These are phyloP conservation scores for Penicillium paneum DNA, from an alignment of 2,329 filamentous ascomycete species.

Conservation along the genomic window DNA sequence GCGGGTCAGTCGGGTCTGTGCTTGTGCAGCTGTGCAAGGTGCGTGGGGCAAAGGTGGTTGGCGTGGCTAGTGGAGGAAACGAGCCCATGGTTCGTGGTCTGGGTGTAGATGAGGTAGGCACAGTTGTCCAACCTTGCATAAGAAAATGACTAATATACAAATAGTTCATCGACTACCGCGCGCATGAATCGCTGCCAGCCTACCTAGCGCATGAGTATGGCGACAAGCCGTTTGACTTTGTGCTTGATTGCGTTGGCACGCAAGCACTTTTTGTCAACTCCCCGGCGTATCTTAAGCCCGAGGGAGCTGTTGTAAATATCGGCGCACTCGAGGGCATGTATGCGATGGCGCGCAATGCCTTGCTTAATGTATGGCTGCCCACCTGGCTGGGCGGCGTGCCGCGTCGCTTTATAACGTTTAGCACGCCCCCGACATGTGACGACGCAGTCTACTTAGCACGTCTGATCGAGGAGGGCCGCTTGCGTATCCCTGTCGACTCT, in stretches of 20 bases:
- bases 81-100: constrained; percentile 17
- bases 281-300: constrained; percentile 13
- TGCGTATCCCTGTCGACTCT: constrained; percentile 14
- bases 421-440: constrained; percentile 8
- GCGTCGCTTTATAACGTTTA: constrained; percentile 15
- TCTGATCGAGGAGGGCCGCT: constrained; percentile 7
- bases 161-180: constrained; percentile 15
- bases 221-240: constrained; percentile 17
- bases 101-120: constrained; percentile 17
- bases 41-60: constrained; percentile 16
- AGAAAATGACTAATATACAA: neutral
- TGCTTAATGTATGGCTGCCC: constrained; percentile 8
- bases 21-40: constrained; percentile 19
- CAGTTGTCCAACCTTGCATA: neutral
- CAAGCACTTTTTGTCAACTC: constrained; percentile 19
- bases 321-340: neutral
- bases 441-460: constrained; percentile 8
- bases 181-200: constrained; percentile 8
- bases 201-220: constrained; percentile 12
- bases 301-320: constrained; percentile 13
- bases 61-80: constrained; percentile 19
- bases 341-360: neutral
- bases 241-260: constrained; percentile 20
- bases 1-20: constrained; percentile 18
- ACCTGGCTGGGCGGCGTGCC: constrained; percentile 14